Evolutionary conservation across 495 filamentous ascomycete genomes (phyloP), one percentile per base, ranked within the genome.

Genomic region (Patellaria atrata): DNA sequence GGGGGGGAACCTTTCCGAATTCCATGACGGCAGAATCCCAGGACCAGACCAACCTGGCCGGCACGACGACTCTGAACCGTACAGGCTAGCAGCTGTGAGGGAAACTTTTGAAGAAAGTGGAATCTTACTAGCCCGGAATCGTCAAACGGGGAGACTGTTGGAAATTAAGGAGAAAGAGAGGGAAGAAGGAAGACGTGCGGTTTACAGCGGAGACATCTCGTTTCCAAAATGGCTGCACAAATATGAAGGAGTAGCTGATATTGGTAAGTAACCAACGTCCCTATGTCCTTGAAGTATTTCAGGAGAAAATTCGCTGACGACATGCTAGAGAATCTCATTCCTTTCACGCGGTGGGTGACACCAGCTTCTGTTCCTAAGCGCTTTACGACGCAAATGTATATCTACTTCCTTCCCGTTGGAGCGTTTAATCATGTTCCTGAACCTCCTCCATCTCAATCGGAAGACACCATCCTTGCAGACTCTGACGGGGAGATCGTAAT

Each of bases 81-180:
- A 93, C 45, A 62, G 84, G 8, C 54, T 78, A 10, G 84, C 73
- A 15, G 89, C 87, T 0, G 73, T 96, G 34, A 65, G 87, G 2
- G 87, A 96, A 60, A 79, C 83, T 1, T 94, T 97, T 50, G 89
- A 97, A 51, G 89, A 96, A 55, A 85, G 79, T 43, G 89, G 89
- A 0, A 81, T 96, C 25, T 56, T 97, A 11, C 66, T 97, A 1
- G 83, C 82, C 0, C 71, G 67, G 27, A 54, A 62, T 19, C 37
- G 26, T 33, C 45, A 53, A 12, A 57, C 50, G 21, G 63, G 54
- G 13, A 50, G 56, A 11, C 26, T 56, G 16, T 43, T 77, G 50
- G 60, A 71, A 22, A 32, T 89, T n/a, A 40, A 59, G 4, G 65
- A 76, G 13, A 52, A 61, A 5, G 65, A 73, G 33, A 59, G 73